Conservation (phyloP, 257 asterid genomes). For the Ehretia macrophylla region DNA sequence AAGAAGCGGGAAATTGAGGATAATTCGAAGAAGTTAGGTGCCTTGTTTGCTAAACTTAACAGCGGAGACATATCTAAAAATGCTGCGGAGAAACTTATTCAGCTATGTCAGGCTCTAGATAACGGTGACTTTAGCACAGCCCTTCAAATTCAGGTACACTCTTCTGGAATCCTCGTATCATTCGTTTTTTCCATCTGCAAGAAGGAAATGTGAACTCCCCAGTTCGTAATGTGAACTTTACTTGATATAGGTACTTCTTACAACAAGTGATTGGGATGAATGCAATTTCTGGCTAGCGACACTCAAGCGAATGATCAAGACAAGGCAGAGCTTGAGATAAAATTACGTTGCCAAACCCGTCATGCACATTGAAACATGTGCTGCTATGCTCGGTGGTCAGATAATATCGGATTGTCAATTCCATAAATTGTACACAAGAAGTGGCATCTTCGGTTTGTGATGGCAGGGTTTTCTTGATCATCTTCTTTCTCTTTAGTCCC, state of each 20-base stretch:
- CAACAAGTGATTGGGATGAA: conserved; percentile 98
- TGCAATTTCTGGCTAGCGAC: conserved; percentile 93
- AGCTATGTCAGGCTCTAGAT: conserved; percentile 87
- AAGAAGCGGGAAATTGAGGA: conserved; percentile 95
- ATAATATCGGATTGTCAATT: not conserved
- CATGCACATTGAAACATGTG: not conserved
- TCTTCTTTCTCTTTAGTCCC: conserved; percentile 14
- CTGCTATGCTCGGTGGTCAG: conserved; percentile 21
- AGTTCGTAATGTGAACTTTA: conserved; percentile 1
- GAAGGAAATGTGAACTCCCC: not conserved
- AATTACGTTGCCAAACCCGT: conserved; percentile 2
- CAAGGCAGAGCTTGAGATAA: conserved; percentile 76
- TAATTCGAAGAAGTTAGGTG: conserved; percentile 85
- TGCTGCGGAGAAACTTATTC: conserved; percentile 91
- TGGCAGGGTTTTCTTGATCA: conserved; percentile 25
- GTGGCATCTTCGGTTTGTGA: conserved; percentile 30
- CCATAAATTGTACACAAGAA: conserved; percentile 41
- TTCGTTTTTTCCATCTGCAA: not conserved
- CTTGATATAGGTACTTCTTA: conserved; percentile 59
- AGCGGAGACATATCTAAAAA: conserved; percentile 85
- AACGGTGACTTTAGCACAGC: conserved; percentile 75
- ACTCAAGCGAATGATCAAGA: conserved; percentile 87
- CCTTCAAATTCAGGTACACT: conserved; percentile 83
- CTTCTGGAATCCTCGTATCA: not conserved
- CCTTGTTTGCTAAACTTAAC: conserved; percentile 74